A percentile compares a stretch with the other conserved stretches of the same genome.
Conservation (phyloP, 1,284 basidiomycete species). For the Cutaneotrichosporon sp. region DNA sequence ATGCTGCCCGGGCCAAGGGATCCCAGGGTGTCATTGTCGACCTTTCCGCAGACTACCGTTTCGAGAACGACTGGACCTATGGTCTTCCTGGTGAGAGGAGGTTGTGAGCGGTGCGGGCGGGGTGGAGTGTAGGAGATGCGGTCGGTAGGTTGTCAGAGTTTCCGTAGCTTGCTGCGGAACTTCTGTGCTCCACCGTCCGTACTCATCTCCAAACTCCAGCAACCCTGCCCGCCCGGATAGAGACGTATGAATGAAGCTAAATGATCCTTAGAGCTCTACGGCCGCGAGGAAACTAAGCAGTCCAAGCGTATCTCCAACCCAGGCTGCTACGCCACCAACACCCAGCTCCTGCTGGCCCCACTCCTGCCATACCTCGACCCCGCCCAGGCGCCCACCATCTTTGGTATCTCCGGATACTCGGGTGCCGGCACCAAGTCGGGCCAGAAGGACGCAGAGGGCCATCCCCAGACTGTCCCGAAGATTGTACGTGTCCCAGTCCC, state of each 20-base stretch:
- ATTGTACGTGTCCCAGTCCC: slow-evolving; percentile 49
- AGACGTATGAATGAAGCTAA: slow-evolving; percentile 24
- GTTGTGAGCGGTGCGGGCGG: not conserved
- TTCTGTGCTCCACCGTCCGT: too few species aligned
- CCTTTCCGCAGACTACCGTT: slow-evolving; percentile 90
- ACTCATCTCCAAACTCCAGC: not conserved
- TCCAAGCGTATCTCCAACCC: slow-evolving; percentile 91
- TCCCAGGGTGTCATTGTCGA: slow-evolving; percentile 74
- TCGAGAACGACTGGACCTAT: slow-evolving; percentile 93
- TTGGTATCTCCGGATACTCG: slow-evolving; percentile 89
- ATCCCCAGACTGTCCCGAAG: slow-evolving; percentile 74
- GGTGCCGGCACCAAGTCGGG: slow-evolving; percentile 85
- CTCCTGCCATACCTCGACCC: slow-evolving; percentile 68
- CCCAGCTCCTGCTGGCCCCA: slow-evolving; percentile 86
- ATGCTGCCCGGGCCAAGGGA: slow-evolving; percentile 60
- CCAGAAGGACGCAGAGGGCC: slow-evolving; percentile 58
- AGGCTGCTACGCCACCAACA: slow-evolving; percentile 92
- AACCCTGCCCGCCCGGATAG: not conserved
- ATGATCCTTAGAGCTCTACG: slow-evolving; percentile 75
- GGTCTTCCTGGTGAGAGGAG: slow-evolving; percentile 88
- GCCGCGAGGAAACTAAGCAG: slow-evolving; percentile 61
- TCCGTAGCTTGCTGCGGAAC: slow-evolving; percentile 2
- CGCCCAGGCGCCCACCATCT: slow-evolving; percentile 72
- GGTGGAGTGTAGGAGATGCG: not conserved
- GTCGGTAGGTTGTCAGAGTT: not conserved